Conservation (phyloP, 805 yeast genomes). For the Komagataella ulmi region DNA sequence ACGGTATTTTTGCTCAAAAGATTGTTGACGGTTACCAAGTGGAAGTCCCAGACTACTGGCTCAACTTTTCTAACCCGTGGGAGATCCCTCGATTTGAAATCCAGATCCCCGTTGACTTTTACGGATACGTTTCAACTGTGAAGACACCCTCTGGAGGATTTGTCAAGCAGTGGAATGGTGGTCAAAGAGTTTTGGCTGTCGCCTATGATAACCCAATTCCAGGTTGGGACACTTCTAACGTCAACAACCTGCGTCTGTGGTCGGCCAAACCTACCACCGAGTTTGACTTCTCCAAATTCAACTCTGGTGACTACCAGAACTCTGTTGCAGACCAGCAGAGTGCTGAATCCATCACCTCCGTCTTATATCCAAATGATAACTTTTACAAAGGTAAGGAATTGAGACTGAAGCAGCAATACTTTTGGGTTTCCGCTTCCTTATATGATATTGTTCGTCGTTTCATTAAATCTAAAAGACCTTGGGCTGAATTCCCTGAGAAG, state of each 20-base stretch:
- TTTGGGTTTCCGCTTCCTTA: slow-evolving; percentile 92
- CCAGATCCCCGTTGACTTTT: slow-evolving; percentile 81
- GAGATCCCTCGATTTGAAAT: slow-evolving; percentile 80
- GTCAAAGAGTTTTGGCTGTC: slow-evolving; percentile 79
- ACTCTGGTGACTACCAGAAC: slow-evolving; percentile 78
- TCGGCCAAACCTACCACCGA: slow-evolving; percentile 80
- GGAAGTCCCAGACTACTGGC: slow-evolving; percentile 92
- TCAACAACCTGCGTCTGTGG: slow-evolving; percentile 87
- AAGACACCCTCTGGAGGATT: slow-evolving; percentile 40
- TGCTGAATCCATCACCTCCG: slow-evolving; percentile 89
- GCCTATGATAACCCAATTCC: slow-evolving; percentile 92
- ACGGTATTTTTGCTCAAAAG: slow-evolving; percentile 85
- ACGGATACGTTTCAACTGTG: slow-evolving; percentile 60
- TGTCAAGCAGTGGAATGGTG: slow-evolving; percentile 69
- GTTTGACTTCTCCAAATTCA: slow-evolving; percentile 83
- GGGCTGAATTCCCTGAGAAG: slow-evolving; percentile 75
- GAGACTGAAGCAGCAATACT: slow-evolving; percentile 88
- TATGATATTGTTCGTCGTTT: slow-evolving; percentile 86
- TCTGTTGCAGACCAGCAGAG: slow-evolving; percentile 77
- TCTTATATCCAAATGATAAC: slow-evolving; percentile 87
- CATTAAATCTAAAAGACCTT: slow-evolving; percentile 62
- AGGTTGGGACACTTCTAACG: slow-evolving; percentile 71
- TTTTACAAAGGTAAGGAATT: slow-evolving; percentile 85
- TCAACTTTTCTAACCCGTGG: slow-evolving; percentile 85
- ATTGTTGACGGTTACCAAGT: slow-evolving; percentile 89